These are phyloP conservation scores for Tricharina praecox DNA, from an alignment of 495 filamentous ascomycete species.

Conservation along the genomic window DNA sequence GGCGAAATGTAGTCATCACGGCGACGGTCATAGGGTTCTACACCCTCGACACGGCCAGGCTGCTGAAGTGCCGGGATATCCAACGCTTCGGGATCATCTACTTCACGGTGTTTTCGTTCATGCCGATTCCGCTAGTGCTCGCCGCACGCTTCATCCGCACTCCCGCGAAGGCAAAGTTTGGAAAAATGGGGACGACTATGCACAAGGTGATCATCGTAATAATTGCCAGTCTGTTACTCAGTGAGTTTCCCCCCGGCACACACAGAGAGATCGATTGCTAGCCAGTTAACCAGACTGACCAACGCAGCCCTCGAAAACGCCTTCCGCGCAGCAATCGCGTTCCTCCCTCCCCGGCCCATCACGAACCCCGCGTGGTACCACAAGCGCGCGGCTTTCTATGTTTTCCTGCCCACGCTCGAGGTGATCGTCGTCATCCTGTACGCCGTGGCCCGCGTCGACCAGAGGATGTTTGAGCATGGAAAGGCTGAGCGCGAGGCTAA, in stretches of 20 bases:
- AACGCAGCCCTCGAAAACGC: conserved; percentile 44
- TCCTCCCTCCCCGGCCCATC: conserved; percentile 35
- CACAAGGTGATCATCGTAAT: conserved; percentile 50
- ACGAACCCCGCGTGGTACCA: conserved; percentile 49
- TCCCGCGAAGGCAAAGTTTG: conserved; percentile 42
- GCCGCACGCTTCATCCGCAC: conserved; percentile 38
- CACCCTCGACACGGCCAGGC: conserved; percentile 34
- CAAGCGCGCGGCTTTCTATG: conserved; percentile 55
- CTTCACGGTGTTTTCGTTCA: conserved; percentile 52
- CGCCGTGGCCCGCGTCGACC: conserved; percentile 49
- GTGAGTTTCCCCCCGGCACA: too few relatives aligned
- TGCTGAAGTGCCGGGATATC: conserved; percentile 29
- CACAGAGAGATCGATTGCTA: too few relatives aligned
- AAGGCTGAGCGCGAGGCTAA: not conserved
- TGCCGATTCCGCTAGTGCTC: conserved; percentile 50
- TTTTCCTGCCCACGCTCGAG: conserved; percentile 63
- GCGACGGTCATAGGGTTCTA: conserved; percentile 20
- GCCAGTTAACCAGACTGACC: too few relatives aligned
- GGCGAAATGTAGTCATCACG: not conserved
- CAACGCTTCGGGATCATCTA: conserved; percentile 51
- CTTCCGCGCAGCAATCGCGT: conserved; percentile 46
- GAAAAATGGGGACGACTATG: conserved; percentile 42
- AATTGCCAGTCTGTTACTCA: conserved; percentile 37
- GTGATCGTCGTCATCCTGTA: conserved; percentile 48
- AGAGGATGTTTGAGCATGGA: conserved; percentile 50